A percentile compares a stretch with the other conserved stretches of the same genome.
These are phyloP conservation scores for Nicotiana undulata DNA, from an alignment of 257 asterid species.

Conservation along the genomic window DNA sequence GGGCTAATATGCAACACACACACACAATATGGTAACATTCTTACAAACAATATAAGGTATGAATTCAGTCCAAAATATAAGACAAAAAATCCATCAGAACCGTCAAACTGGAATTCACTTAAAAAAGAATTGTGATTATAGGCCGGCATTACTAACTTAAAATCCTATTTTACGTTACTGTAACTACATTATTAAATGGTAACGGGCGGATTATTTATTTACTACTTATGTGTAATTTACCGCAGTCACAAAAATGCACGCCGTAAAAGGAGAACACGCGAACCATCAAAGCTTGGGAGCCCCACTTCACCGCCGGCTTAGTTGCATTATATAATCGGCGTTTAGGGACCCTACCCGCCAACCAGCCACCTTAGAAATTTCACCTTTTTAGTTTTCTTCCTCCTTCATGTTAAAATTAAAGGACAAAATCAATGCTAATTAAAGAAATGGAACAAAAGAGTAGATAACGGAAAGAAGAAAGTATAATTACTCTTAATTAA, in stretches of 20 bases:
- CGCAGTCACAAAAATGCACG: slow-evolving; percentile 10
- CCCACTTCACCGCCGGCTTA: slow-evolving; percentile 23
- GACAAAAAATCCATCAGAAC: too few species aligned
- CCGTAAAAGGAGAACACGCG: slow-evolving; percentile 22
- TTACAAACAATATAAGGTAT: too few species aligned
- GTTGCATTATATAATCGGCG: not conserved
- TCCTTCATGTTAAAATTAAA: not conserved
- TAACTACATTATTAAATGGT: not conserved
- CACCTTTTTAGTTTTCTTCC: not conserved
- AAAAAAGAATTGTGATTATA: too few species aligned
- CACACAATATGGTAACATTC: too few species aligned
- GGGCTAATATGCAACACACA: too few species aligned
- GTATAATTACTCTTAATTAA: not conserved
- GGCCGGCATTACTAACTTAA: not conserved
- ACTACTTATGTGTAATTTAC: not conserved
- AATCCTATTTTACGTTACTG: not conserved
- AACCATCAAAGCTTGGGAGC: slow-evolving; percentile 1
- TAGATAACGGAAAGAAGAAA: not conserved
- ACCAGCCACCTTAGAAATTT: not conserved
- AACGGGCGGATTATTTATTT: not conserved
- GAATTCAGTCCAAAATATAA: too few species aligned
- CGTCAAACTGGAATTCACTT: not conserved
- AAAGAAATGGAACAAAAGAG: not conserved
- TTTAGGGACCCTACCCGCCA: not conserved
- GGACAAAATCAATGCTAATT: not conserved